phyloP scores from a whole-genome alignment of 1,284 basidiomycete species.

The Irpex sp. region DNA sequence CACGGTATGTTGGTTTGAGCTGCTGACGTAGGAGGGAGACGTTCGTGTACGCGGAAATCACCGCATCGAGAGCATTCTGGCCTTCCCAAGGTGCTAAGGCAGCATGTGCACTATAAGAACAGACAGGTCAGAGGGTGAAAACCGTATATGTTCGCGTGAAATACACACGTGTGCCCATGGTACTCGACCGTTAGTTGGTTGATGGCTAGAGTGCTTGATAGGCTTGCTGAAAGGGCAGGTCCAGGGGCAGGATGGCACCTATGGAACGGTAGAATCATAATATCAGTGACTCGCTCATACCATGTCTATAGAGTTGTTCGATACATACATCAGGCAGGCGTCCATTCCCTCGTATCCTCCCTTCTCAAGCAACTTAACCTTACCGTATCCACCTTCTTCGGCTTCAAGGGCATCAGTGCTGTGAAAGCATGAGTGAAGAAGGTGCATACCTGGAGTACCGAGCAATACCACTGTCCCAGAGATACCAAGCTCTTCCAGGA shows the following conservation, averaged over 20 bases:
- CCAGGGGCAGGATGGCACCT: conserved; percentile 72
- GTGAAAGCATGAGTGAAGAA: neutral
- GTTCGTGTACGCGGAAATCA: conserved; percentile 74
- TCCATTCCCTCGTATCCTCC: conserved; percentile 79
- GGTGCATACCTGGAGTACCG: conserved; percentile 72
- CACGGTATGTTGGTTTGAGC: conserved; percentile 51
- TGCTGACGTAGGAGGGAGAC: conserved; percentile 74
- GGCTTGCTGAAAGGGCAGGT: conserved; percentile 40
- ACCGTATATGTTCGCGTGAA: conserved; percentile 15
- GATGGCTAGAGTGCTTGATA: conserved; percentile 55
- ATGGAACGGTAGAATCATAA: neutral
- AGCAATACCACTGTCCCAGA: conserved; percentile 75
- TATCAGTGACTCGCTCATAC: conserved; percentile 1
- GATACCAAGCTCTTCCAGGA: conserved; percentile 50
- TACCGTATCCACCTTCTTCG: conserved; percentile 83
- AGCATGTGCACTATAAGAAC: conserved; percentile 61
- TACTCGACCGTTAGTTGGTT: conserved; percentile 61
- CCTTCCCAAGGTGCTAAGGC: conserved; percentile 83
- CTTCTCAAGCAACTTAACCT: conserved; percentile 67
- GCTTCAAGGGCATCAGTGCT: conserved; percentile 32
- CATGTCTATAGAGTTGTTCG: neutral
- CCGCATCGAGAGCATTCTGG: conserved; percentile 83
- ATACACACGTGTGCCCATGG: conserved; percentile 54
- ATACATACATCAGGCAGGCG: conserved; percentile 67
- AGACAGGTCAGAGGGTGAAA: neutral